These are phyloP conservation scores for Oryza punctata DNA, from an alignment of 176 grass and related monocot species.

Conservation along the genomic window DNA sequence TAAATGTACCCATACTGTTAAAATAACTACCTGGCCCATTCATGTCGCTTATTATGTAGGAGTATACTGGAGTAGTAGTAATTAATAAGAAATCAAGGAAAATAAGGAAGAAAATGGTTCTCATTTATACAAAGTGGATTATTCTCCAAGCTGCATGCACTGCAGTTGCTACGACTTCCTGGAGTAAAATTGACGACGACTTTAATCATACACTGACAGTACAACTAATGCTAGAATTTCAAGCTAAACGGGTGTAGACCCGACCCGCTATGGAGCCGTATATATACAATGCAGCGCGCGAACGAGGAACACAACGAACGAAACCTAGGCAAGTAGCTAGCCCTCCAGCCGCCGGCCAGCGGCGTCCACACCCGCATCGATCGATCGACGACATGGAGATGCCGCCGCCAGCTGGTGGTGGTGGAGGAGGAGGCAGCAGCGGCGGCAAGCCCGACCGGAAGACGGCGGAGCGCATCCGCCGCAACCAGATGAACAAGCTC, in stretches of 20 bases:
- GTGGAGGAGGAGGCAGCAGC: too few relatives aligned
- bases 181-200: background rate
- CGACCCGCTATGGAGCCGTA: constrained; percentile 17
- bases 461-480: constrained; percentile 70
- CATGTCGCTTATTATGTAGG: too few relatives aligned
- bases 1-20: too few relatives aligned
- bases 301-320: constrained; percentile 30
- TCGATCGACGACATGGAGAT: background rate
- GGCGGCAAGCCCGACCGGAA: constrained; percentile 60
- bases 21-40: too few relatives aligned
- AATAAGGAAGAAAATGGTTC: too few relatives aligned
- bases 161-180: background rate
- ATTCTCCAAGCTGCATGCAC: background rate
- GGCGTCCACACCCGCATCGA: background rate
- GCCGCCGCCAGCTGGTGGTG: background rate
- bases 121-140: too few relatives aligned
- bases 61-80: too few relatives aligned
- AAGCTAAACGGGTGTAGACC: background rate
- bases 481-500: constrained; percentile 69
- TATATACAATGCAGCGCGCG: constrained; percentile 21
- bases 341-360: too few relatives aligned
- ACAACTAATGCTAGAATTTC: background rate
- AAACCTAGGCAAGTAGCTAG: too few relatives aligned
- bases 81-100: too few relatives aligned
- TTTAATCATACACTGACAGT: background rate